Evolutionary conservation across 176 grass and related monocot species (phyloP), one percentile per base, ranked within the genome.

Genomic region (Juncus effusus): DNA sequence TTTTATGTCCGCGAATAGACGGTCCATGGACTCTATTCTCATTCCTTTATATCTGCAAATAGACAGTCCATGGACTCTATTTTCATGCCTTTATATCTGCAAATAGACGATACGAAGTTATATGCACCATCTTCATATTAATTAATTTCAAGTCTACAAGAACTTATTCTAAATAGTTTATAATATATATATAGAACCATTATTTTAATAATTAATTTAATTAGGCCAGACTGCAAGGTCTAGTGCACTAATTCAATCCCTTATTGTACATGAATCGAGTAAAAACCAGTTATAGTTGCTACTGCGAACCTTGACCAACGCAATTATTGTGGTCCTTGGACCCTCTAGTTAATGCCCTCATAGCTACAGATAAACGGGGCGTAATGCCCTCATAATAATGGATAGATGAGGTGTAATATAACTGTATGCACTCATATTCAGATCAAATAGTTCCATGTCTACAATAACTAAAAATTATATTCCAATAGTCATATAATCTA

Each of bases 361-460:
- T 96, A 51, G 86, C 84, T 2, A 81, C 1, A 28, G 19, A 28
- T 28, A 28, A 28, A 28, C 19, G 19, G 19, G 19, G 19, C 19
- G 19, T 28, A 28, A 28, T 28, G 19, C 19, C 19, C 19, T 28
- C 19, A 28, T 28, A 28, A 28, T 28, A 28, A 28, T 87, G 13
- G 69, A 79, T 6, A 96, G 66, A 14, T 84, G 81, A 40, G 84
- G 91, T 35, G 16, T 42, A 55, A 96, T 90, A 51, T 96, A 96
- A 66, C 36, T 90, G 78, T 87, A 96, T 49, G 87, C 81, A 3
- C 91, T 86, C 91, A 96, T 96, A 40, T 96, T 90, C 91, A 96
- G 19, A 28, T 28, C 19, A 28, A 28, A 28, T 28, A 1, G 19
- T 28, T 28, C 1, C 19, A 28, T 28, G 19, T 28, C 19, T 28